A percentile compares a stretch with the other conserved stretches of the same genome.
Evolutionary conservation across 2,329 filamentous ascomycete species (phyloP).

Genomic region (Colletotrichum navitas): DNA sequence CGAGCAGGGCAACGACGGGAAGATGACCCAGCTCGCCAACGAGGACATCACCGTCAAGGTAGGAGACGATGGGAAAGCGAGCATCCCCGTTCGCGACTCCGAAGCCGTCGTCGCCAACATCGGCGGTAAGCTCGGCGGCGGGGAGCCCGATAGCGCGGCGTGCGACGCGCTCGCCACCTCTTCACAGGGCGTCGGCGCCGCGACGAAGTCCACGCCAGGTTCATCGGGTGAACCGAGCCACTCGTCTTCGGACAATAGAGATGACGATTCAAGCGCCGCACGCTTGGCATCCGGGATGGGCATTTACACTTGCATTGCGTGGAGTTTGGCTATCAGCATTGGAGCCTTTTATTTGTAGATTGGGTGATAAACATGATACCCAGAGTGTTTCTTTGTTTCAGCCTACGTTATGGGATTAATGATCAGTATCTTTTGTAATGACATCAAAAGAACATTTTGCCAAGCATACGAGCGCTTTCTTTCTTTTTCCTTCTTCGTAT

Average conservation of each 20-base stretch:
- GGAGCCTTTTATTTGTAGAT: slow-evolving; percentile 27
- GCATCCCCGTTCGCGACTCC: slow-evolving; percentile 31
- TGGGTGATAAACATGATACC: slow-evolving; percentile 32
- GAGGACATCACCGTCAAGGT: slow-evolving; percentile 31
- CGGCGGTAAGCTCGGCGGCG: slow-evolving; percentile 26
- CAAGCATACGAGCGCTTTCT: neutral
- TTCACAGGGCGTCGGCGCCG: slow-evolving; percentile 23
- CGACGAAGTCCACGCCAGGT: slow-evolving; percentile 28
- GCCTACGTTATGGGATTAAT: slow-evolving; percentile 15
- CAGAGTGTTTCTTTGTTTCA: slow-evolving; percentile 9
- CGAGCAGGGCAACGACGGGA: slow-evolving; percentile 32
- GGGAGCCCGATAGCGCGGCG: slow-evolving; percentile 30
- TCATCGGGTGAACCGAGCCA: slow-evolving; percentile 30
- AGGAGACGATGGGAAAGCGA: slow-evolving; percentile 25
- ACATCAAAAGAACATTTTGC: neutral
- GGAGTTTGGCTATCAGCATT: slow-evolving; percentile 36
- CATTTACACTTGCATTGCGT: slow-evolving; percentile 36
- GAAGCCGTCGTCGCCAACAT: slow-evolving; percentile 34
- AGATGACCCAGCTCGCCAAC: slow-evolving; percentile 16
- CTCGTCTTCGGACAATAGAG: slow-evolving; percentile 21
- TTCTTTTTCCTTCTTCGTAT: neutral
- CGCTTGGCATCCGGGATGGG: neutral
- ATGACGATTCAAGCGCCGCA: slow-evolving; percentile 16
- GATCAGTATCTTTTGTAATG: slow-evolving; percentile 16
- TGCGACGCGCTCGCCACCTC: slow-evolving; percentile 25